phyloP scores from a whole-genome alignment of 768 basidiomycete species.

The Podaxis sp. region DNA sequence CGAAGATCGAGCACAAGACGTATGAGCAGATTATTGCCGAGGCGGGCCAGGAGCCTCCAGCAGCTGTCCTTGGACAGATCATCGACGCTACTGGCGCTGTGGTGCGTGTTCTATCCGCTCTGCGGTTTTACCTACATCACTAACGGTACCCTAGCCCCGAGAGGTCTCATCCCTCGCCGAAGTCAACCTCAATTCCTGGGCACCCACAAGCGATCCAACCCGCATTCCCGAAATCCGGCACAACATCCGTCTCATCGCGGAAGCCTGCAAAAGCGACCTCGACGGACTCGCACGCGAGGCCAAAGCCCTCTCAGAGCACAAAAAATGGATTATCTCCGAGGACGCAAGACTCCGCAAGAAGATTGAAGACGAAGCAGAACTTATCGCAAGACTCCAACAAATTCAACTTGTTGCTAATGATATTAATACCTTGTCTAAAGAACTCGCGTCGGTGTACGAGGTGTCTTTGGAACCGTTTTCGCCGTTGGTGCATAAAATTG shows the following conservation, averaged over 20 bases:
- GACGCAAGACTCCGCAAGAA: slow-evolving; percentile 67
- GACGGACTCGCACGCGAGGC: slow-evolving; percentile 91
- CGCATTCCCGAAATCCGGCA: slow-evolving; percentile 97
- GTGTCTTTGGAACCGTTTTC: slow-evolving; percentile 73
- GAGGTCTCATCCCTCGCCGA: slow-evolving; percentile 87
- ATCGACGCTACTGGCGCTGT: slow-evolving; percentile 94
- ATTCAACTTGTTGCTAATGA: slow-evolving; percentile 75
- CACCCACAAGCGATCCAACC: slow-evolving; percentile 81
- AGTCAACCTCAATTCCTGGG: slow-evolving; percentile 75
- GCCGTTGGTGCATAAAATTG: slow-evolving; percentile 69
- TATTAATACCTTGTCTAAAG: slow-evolving; percentile 63
- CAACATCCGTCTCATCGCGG: slow-evolving; percentile 85
- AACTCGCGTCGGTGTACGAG: slow-evolving; percentile 66
- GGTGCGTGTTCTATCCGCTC: slow-evolving; percentile 45
- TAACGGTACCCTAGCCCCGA: slow-evolving; percentile 56
- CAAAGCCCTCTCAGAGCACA: slow-evolving; percentile 75
- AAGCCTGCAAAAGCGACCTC: slow-evolving; percentile 80
- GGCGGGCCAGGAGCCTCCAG: slow-evolving; percentile 60
- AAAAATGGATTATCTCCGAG: slow-evolving; percentile 70
- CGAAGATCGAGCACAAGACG: slow-evolving; percentile 89
- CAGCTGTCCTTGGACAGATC: slow-evolving; percentile 75
- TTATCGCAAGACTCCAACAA: slow-evolving; percentile 75
- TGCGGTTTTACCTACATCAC: slow-evolving; percentile 12
- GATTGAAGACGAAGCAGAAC: slow-evolving; percentile 73
- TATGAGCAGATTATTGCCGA: slow-evolving; percentile 96